A percentile compares a stretch with the other conserved stretches of the same genome.
Conservation (phyloP, 805 yeast genomes). For the Barnettozyma siamensis region DNA sequence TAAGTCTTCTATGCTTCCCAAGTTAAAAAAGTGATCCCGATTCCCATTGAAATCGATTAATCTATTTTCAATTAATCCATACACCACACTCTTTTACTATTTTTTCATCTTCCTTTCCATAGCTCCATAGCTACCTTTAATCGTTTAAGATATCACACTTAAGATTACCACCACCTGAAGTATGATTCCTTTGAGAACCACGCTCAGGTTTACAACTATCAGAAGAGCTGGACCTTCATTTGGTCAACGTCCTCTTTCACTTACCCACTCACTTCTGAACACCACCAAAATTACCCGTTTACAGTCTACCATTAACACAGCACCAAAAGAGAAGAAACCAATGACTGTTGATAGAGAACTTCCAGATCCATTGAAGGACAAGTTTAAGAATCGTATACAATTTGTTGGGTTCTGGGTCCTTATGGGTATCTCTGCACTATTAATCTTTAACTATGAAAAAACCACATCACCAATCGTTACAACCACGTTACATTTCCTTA, state of each 20-base stretch:
- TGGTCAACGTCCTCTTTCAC: background rate
- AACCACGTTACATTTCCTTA: constrained; percentile 77
- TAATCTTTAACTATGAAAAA: constrained; percentile 90
- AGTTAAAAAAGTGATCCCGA: no score
- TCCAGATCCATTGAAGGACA: constrained; percentile 69
- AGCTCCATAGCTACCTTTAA: no score
- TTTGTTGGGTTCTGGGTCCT: constrained; percentile 49
- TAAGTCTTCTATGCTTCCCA: no score
- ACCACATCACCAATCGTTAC: constrained; percentile 83
- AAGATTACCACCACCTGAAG: no score
- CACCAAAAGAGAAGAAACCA: constrained; percentile 8
- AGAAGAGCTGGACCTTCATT: background rate
- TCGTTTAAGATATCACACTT: no score
- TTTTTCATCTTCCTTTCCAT: no score
- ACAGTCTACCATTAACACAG: no score
- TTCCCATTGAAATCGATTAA: no score
- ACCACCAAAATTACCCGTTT: background rate
- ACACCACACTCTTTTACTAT: no score
- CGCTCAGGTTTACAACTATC: background rate
- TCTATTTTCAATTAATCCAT: no score
- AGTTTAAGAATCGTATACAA: constrained; percentile 44
- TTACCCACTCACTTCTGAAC: constrained; percentile 1
- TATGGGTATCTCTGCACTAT: constrained; percentile 49
- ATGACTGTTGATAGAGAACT: constrained; percentile 58
- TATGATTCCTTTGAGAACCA: constrained; percentile 3